Percentiles rank a stretch among this genome's conserved stretches.
Conservation (phyloP, 2,329 filamentous ascomycete genomes). For the Venturia nashicola region DNA sequence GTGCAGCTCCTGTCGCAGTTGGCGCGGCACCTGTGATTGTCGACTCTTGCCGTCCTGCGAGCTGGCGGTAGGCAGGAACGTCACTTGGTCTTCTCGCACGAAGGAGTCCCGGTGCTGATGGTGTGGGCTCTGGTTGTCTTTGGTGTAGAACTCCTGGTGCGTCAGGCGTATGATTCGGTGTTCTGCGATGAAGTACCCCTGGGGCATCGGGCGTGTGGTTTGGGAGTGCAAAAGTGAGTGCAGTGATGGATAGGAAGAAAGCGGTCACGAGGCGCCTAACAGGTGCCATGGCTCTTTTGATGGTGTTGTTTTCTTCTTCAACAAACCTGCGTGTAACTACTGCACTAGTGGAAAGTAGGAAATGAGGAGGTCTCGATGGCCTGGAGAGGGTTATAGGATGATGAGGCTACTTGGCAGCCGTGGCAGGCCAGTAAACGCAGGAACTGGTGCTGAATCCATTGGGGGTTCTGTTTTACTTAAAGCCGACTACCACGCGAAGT, state of each 20-base stretch:
- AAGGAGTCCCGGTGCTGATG: background rate
- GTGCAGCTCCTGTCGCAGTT: background rate
- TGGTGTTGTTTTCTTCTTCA: background rate
- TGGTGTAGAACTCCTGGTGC: background rate
- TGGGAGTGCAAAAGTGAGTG: background rate
- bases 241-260: background rate
- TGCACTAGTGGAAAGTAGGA: background rate
- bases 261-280: background rate
- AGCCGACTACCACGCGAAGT: background rate
- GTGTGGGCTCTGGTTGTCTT: background rate
- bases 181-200: background rate
- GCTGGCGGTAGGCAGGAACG: background rate
- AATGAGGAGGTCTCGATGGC: background rate
- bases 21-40: background rate
- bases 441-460: background rate
- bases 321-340: background rate
- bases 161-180: background rate
- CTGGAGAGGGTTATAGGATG: background rate
- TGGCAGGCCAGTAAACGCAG: background rate
- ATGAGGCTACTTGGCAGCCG: background rate
- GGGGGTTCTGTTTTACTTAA: background rate
- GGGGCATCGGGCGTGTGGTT: background rate
- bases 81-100: background rate
- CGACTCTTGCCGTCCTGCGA: background rate
- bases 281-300: background rate